Evolutionary conservation across 345 rosid genomes (phyloP), one percentile per base, ranked within the genome.

Genomic region (Rhizophora apiculata): DNA sequence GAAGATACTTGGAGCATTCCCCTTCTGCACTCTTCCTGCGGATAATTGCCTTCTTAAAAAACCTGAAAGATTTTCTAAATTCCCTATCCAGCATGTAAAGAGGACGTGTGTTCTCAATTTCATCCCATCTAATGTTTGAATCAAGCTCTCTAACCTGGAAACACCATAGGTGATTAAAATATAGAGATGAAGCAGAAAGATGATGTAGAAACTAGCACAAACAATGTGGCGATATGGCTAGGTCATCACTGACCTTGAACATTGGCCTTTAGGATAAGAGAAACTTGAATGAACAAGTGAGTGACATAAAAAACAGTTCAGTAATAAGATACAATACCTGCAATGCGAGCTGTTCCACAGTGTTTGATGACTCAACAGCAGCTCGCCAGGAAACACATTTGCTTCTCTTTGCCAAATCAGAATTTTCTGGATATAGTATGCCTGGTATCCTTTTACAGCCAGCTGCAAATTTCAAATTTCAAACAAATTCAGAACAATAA

Each of bases 111-210:
- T 92, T 92, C 80, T 82, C 91, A 81, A 92, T 81, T 74, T 92
- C 93, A 80, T 92, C 93, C 99, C 99, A 95, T 70, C 69, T 89
- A 69, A 95, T 82, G 69, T 82, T 83, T n/a, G 82, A 86, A 64
- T 87, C 89, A 75, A 95, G 83, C 78, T 88, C 92, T 80, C 99
- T 86, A 55, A 95, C 92, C 99, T 95, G 92, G 71, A 78, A 71
- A 70, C 68, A 68, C 56, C 62, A 61, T 3, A 51, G 24, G 30
- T 46, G 36, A 77, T 62, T 69, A 74, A 59, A 36, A 51, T 59
- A 60, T 13, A 32, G 18, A 62, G 34, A 74, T 39, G 26, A 18
- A 57, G 63, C 30, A 26, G 7, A 30, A 8, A 59, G 49, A 62
- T 43, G 55, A 63, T 22, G 26, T n/a, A 31, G 36, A 68, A 64